Evolutionary conservation across 805 yeast genomes (phyloP), one percentile per base, ranked within the genome.

Genomic region (Hanseniaspora clermontiae): DNA sequence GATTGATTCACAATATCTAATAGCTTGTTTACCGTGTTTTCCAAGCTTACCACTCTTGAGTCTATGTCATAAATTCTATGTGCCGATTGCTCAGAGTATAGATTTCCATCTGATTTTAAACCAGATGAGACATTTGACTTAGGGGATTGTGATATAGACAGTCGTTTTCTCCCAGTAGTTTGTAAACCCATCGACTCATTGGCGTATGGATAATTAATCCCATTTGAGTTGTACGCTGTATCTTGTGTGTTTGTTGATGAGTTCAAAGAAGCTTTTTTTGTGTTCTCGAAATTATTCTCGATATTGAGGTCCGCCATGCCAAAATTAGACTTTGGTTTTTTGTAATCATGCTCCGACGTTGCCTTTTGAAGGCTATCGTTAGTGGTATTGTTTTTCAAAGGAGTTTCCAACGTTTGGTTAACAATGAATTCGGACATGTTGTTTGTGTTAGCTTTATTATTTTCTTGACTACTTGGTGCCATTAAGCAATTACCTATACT

Each of bases 1-100:
- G 66, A 66, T 32, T 61, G 59, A 12, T 61, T 64, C 10, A 68
- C 57, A 14, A 61, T 61, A 31, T 59, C 58, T 19, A 64, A 60
- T 6, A 68, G 50, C 27, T 62, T 62, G 36, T 63, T 60, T 20
- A 68, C 63, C 59, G 56, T 52, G 17, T 45, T 43, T 38, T 52
- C 56, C 10, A 52, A 39, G 5, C 37, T 20, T 1, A 39, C 19
- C 11, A 52, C 56, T 31, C 56, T 43, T n/a, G 40, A 34, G 17
- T 47, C 47, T 20, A 52, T 52, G 14, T 52, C 56, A 19, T 52
- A 47, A 10, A 52, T 27, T 43, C n/a, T 45, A 20, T 46, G 24
- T 6, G 31, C 40, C 5, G 56, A 45, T 10, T 20, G 17, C 5
- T 45, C 43, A 12, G 49, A 34, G 32, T 46, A 32, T 20, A 29